Percentiles rank a stretch among this genome's conserved stretches.
phyloP scores from a whole-genome alignment of 2,329 filamentous ascomycete species.

The Xylariomycetidae sp. region DNA sequence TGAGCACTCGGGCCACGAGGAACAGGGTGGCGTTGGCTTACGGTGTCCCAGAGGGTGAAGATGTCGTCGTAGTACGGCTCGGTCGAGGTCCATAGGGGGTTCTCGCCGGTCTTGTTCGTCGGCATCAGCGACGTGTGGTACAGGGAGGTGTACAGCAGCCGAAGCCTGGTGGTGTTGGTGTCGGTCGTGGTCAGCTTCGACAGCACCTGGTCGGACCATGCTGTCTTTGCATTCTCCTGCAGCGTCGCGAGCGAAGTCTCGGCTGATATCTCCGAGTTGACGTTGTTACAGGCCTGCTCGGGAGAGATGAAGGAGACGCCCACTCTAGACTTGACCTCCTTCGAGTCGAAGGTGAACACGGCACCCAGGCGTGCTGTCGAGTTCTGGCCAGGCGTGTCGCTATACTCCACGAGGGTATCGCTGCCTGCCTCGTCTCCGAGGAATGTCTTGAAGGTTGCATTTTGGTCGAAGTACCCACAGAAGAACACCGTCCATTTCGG shows the following conservation, averaged over 20 bases:
- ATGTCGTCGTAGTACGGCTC: conserved; percentile 70
- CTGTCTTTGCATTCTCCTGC: conserved; percentile 38
- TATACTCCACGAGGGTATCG: conserved; percentile 26
- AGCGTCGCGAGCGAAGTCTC: conserved; percentile 37
- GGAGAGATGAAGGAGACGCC: conserved; percentile 64
- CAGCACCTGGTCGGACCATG: conserved; percentile 58
- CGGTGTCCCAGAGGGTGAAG: conserved; percentile 60
- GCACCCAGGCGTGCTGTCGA: conserved; percentile 39
- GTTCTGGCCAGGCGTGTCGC: conserved; percentile 24
- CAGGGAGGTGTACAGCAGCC: conserved; percentile 59
- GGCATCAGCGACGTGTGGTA: conserved; percentile 67
- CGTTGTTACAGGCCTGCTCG: conserved; percentile 51
- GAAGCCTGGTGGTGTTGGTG: conserved; percentile 45
- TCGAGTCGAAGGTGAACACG: conserved; percentile 47
- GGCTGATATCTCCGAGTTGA: conserved; percentile 49
- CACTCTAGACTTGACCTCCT: conserved; percentile 48
- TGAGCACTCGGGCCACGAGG: conserved; percentile 1
- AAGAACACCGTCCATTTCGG: conserved; percentile 58
- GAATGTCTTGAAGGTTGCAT: conserved; percentile 39
- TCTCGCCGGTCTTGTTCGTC: conserved; percentile 66
- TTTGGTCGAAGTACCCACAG: conserved; percentile 53
- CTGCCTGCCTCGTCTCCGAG: conserved; percentile 30
- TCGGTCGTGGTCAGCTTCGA: conserved; percentile 57
- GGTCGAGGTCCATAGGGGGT: conserved; percentile 55
- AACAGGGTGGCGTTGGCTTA: conserved; percentile 16